A percentile compares a stretch with the other conserved stretches of the same genome.
phyloP scores from a whole-genome alignment of 768 basidiomycete species.

The Phylloporus scabripes region DNA sequence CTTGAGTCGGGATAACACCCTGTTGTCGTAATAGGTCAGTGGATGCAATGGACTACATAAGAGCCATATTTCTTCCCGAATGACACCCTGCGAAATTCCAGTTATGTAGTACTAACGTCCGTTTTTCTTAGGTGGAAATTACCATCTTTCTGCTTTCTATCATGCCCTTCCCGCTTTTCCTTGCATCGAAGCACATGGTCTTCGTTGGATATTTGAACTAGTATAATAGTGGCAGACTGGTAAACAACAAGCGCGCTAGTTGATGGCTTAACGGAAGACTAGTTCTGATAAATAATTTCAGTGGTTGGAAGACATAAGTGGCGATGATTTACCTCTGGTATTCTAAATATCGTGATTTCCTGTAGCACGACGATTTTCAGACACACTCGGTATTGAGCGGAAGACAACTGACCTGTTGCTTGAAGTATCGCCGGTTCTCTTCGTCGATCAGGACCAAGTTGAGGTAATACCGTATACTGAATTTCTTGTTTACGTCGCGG shows the following conservation, averaged over 20 bases:
- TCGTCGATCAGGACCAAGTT: conserved; percentile 97
- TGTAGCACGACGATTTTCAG: conserved; percentile 21
- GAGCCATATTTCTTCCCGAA: not conserved
- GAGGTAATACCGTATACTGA: conserved; percentile 93
- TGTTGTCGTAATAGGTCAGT: conserved; percentile 24
- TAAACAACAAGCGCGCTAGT: conserved; percentile 2
- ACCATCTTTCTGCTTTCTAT: conserved; percentile 1
- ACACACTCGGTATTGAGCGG: not conserved
- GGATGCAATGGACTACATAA: conserved; percentile 2
- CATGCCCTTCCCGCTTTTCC: not conserved
- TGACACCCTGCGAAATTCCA: not conserved
- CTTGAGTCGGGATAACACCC: conserved; percentile 25
- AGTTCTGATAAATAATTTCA: conserved; percentile 30
- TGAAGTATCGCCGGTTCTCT: conserved; percentile 96
- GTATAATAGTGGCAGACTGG: not conserved
- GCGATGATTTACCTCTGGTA: conserved; percentile 62
- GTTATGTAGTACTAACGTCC: conserved; percentile 12
- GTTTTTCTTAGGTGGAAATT: conserved; percentile 4
- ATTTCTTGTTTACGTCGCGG: conserved; percentile 99
- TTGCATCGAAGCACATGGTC: not conserved
- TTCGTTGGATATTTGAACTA: conserved; percentile 4
- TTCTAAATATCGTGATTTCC: conserved; percentile 88
- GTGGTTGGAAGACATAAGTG: not conserved
- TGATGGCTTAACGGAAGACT: conserved; percentile 12
- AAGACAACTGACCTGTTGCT: conserved; percentile 67